Evolutionary conservation across 164 flowering plant species (phyloP).

Genomic region (Litsea cubeba): DNA sequence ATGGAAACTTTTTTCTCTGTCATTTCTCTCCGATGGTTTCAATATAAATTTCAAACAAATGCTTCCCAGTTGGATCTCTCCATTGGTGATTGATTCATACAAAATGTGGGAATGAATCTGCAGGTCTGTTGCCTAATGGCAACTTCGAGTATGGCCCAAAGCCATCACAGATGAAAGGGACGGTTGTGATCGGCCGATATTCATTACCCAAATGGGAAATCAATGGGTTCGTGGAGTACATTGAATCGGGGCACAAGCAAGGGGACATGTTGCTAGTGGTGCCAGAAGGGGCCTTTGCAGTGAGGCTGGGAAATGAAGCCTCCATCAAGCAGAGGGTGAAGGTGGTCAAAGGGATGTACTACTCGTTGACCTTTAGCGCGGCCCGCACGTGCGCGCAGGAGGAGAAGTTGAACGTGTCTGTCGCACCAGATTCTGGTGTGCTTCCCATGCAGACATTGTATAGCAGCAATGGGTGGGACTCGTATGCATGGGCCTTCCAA

Average conservation of each 20-base stretch:
- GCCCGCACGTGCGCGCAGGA: slow-evolving; percentile 78
- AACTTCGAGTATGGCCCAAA: slow-evolving; percentile 76
- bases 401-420: slow-evolving; percentile 53
- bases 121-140: slow-evolving; percentile 79
- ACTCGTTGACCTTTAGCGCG: slow-evolving; percentile 62
- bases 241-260: slow-evolving; percentile 72
- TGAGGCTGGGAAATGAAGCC: slow-evolving; percentile 79
- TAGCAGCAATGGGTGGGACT: slow-evolving; percentile 67
- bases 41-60: neutral
- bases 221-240: slow-evolving; percentile 76
- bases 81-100: neutral
- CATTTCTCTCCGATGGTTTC: neutral
- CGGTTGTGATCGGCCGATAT: slow-evolving; percentile 33
- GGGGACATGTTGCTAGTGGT: slow-evolving; percentile 84
- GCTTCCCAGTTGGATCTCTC: neutral
- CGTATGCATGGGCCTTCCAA: slow-evolving; percentile 51
- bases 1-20: neutral
- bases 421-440: slow-evolving; percentile 36
- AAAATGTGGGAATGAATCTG: neutral
- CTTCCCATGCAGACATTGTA: slow-evolving; percentile 67
- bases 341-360: slow-evolving; percentile 40
- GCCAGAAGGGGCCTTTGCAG: slow-evolving; percentile 70
- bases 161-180: slow-evolving; percentile 56
- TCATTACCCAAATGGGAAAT: slow-evolving; percentile 73
- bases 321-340: slow-evolving; percentile 54